Base-by-base conservation (phyloP, 352 stramenopile species). In the Pythium rishiriense region DNA sequence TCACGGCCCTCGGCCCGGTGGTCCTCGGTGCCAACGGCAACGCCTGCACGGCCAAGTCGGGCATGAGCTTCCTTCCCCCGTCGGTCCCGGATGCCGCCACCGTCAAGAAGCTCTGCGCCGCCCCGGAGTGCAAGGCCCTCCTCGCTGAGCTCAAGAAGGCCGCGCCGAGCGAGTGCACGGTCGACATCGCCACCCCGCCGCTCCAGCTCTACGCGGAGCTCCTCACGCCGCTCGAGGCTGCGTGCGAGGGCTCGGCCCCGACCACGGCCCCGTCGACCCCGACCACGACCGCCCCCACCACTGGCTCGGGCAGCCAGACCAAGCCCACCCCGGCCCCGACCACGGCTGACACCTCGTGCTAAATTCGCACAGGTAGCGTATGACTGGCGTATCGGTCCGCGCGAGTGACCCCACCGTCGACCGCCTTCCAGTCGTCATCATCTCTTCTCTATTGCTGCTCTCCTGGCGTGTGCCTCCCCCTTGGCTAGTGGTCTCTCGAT, bases 11-110 rank as follows among this genome's bases (percentile, higher is more conserved):
- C 57, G 35, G 9, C 4, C 45, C 57, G 14, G 17, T 64, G n/a
- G 45, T 39, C 15, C 31, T 19, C 0, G 35, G 47, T 31, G 6
- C 45, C 1, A 50, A 52, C 47, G 47, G 31, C 45, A 55, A 55
- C n/a, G 7, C 45, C 33, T 64, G 57, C 46, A 57, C 57, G 10
- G 24, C 26, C 3, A 46, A 64, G 29, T 57, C 47, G 31, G 57
- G 57, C 24, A n/a, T 57, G 43, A 50, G 17, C 15, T 56, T 64
- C 57, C 11, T 64, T 11, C 57, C 57, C 6, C 57, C 57, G 24
- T n/a, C 14, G 31, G 19, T 57, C 3, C 57, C 46, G 11, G 42
- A 22, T 3, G 57, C 46, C 17, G 57, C 46, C 29, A 31, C 54
- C 22, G 29, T 56, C 45, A 26, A 45, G 1, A 56, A 64, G 57